Percentiles rank a stretch among this genome's conserved stretches.
These are phyloP conservation scores for Globisporangium emineosum DNA, from an alignment of 352 stramenopile genomes.

Conservation along the genomic window DNA sequence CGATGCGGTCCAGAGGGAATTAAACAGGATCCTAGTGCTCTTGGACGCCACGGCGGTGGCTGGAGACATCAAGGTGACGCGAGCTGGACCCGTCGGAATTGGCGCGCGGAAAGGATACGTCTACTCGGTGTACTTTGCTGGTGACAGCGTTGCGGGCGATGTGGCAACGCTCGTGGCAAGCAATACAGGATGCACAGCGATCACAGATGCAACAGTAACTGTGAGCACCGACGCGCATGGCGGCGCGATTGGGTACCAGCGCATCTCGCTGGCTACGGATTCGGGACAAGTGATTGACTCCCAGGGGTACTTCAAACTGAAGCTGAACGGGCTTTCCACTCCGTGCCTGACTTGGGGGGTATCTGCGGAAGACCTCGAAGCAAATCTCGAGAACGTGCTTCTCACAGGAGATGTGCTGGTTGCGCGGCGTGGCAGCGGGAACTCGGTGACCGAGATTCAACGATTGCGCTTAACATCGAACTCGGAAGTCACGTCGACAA, in stretches of 20 bases:
- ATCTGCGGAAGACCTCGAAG: constrained; percentile 41
- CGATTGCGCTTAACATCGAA: constrained; percentile 69
- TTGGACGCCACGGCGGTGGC: constrained; percentile 25
- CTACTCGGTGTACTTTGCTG: constrained; percentile 93
- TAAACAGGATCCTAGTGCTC: constrained; percentile 22
- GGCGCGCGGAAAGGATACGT: constrained; percentile 68
- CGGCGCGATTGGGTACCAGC: constrained; percentile 78
- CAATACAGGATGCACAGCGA: constrained; percentile 23
- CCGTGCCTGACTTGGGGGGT: constrained; percentile 62
- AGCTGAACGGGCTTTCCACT: constrained; percentile 22
- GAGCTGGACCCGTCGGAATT: constrained; percentile 32
- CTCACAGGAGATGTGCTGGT: constrained; percentile 53
- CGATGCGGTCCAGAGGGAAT: constrained; percentile 18
- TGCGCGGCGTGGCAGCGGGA: constrained; percentile 47
- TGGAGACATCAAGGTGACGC: constrained; percentile 57
- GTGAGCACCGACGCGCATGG: constrained; percentile 67
- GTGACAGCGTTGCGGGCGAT: constrained; percentile 78
- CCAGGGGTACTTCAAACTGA: constrained; percentile 54
- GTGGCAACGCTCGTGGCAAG: constrained; percentile 44
- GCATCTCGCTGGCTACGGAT: constrained; percentile 78
- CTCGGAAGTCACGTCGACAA: constrained; percentile 42
- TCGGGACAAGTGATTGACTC: constrained; percentile 61
- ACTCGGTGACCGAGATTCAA: constrained; percentile 66
- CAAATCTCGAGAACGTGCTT: constrained; percentile 36
- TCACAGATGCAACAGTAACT: constrained; percentile 24